Base-by-base conservation (phyloP, 192 early-diverging fungal genomes). In the Entomortierella parvispora region DNA sequence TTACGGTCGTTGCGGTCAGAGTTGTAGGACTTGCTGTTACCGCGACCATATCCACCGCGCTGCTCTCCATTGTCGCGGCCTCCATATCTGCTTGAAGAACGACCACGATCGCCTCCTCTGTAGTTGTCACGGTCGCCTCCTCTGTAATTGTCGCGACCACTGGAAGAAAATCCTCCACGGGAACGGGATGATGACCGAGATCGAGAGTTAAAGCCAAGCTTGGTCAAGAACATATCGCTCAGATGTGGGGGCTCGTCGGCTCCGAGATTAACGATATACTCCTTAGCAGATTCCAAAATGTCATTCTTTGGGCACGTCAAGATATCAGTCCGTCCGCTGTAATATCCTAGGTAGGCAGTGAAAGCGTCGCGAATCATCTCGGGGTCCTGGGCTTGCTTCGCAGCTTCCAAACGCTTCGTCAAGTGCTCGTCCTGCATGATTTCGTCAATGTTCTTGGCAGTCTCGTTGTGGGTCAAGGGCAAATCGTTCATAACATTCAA, bases 311-410 rank as follows among this genome's bases (percentile, higher is more conserved):
- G 71, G n/a, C 75, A 68, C 31, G 68, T 70, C 26, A 86, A 61
- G n/a, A 72, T 55, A 32, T 71, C 53, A 45, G 78, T 65, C 42
- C 84, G 82, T 54, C 67, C 64, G 53, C 75, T 76, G 48, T 85
- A 76, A 34, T 76, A 76, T 76, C 71, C 92, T 37, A 92, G 74
- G 46, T 83, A 89, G 17, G 88, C 88, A 45, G 69, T 79, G 61
- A 86, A 92, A 14, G 87, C 88, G 51, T 83, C 83, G 46, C 63
- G 59, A 7, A 90, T 80, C 66, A 83, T 68, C 55, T 74, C 79
- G 58, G 81, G 62, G 60, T 83, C 82, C 69, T 90, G 47, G 74
- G 70, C 34, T 69, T 74, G 33, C 60, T 70, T 15, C 83, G 72
- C 58, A 52, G 25, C 43, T 69, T 75, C 50, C 61, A 69, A 28